A percentile compares a stretch with the other conserved stretches of the same genome.
Conservation (phyloP, 192 early-diverging fungal genomes). For the Linnemannia schmuckeri region DNA sequence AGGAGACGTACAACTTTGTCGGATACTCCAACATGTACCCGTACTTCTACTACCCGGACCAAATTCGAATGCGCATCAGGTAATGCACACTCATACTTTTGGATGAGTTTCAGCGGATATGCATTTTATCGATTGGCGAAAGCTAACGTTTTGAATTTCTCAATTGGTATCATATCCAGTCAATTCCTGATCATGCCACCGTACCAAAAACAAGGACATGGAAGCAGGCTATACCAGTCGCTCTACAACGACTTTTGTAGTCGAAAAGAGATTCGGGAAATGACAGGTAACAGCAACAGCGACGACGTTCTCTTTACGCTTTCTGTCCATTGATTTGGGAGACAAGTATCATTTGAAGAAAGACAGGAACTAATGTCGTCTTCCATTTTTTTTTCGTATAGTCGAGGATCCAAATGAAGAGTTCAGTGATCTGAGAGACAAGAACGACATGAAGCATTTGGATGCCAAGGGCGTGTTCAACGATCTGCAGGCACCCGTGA, state of each 20-base stretch:
- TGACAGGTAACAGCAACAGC: conserved; percentile 64
- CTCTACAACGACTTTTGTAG: conserved; percentile 67
- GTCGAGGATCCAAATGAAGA: conserved; percentile 96
- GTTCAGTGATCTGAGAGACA: conserved; percentile 89
- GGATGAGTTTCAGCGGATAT: too few relatives aligned
- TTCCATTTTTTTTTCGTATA: conserved; percentile 31
- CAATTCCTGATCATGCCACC: conserved; percentile 96
- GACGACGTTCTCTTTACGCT: not conserved
- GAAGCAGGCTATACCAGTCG: conserved; percentile 75
- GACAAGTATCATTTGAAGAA: not conserved
- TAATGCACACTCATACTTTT: conserved; percentile 26
- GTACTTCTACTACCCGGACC: conserved; percentile 88
- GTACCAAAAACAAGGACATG: conserved; percentile 87
- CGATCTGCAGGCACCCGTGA: conserved; percentile 73
- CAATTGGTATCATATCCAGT: conserved; percentile 55
- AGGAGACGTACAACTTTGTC: conserved; percentile 75
- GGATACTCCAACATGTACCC: conserved; percentile 90
- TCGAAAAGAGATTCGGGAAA: conserved; percentile 65
- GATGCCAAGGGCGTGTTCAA: conserved; percentile 69
- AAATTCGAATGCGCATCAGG: conserved; percentile 88
- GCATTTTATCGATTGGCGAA: not conserved
- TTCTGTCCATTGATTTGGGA: not conserved
- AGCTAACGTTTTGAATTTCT: not conserved
- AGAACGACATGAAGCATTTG: conserved; percentile 81
- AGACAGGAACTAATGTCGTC: not conserved